Evolutionary conservation across 805 yeast genomes (phyloP).

Genomic region (Candida broadrunensis): DNA sequence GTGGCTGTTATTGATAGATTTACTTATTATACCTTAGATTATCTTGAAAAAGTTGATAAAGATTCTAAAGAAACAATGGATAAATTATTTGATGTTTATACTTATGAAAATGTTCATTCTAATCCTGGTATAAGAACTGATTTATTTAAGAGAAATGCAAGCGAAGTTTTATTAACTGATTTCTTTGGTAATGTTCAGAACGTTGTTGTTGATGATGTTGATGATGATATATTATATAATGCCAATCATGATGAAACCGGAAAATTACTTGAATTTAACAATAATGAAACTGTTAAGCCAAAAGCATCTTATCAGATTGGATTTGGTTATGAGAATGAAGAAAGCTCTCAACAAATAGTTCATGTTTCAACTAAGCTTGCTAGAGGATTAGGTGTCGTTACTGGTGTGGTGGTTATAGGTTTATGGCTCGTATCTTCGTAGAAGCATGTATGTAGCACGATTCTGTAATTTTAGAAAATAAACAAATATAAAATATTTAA

Average conservation of each 20-base stretch:
- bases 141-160: conserved; percentile 61
- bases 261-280: neutral
- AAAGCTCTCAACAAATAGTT: conserved; percentile 2
- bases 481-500: no score
- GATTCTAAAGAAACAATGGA: conserved; percentile 72
- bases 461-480: no score
- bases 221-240: conserved; percentile 19
- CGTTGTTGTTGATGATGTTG: conserved; percentile 58
- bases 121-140: conserved; percentile 92
- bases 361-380: conserved; percentile 10
- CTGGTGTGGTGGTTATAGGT: conserved; percentile 15
- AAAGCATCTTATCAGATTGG: neutral
- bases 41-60: conserved; percentile 76
- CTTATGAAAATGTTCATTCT: conserved; percentile 82
- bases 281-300: neutral
- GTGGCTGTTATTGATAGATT: conserved; percentile 97
- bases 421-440: conserved; percentile 20
- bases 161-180: conserved; percentile 78
- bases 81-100: conserved; percentile 81
- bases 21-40: conserved; percentile 88
- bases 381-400: conserved; percentile 11
- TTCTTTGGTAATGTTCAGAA: conserved; percentile 92
- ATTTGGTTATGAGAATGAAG: conserved; percentile 8
- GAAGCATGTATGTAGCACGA: no score
- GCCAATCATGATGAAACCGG: conserved; percentile 31